Base-by-base conservation (phyloP, 805 yeast genomes). In the Candida cerambycidarum region DNA sequence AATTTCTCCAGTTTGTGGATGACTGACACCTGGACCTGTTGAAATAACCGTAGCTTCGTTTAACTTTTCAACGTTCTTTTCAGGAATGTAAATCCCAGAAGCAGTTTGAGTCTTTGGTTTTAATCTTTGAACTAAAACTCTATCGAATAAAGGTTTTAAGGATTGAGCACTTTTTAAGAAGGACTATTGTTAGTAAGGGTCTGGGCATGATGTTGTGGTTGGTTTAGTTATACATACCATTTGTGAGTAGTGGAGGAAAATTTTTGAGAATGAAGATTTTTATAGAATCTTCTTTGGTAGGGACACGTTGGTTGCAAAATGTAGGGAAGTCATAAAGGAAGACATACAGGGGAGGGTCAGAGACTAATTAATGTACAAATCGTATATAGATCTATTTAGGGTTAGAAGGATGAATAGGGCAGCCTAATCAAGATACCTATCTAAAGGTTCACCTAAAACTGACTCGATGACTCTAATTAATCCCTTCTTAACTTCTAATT, bases 401-500 rank as follows among this genome's bases (percentile, higher is more conserved):
- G n/a, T n/a, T n/a, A n/a, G n/a, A n/a, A n/a, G n/a, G n/a, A n/a
- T n/a, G n/a, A n/a, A n/a, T n/a, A 7, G 29, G 11, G 5, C 13
- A 25, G 5, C 29, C 23, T 62, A 75, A 50, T 72, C 80, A 52
- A 85, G 71, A 57, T 85, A 85, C 67, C 87, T 79, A 58, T 92
- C 97, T 45, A 93, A 76, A 35, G 97, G 93, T 65, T 93, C 99
- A 37, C 99, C 99, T 51, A 93, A 73, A 15, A 89, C 96, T 46
- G 80, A 82, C 63, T 93, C 99, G 44, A 93, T 82, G 5, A 87
- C 96, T 56, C 86, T 88, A 7, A 92, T 96, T 48, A 93, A 75
- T 11, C 95, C 96, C 27, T 83, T 77, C 66, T 97, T 83, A 3
- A 89, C 97, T 64, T 89, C 97, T 58, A 79, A 61, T 63, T 93